phyloP scores from a whole-genome alignment of 2,329 filamentous ascomycete species.

The Aspergillus phoenicis region DNA sequence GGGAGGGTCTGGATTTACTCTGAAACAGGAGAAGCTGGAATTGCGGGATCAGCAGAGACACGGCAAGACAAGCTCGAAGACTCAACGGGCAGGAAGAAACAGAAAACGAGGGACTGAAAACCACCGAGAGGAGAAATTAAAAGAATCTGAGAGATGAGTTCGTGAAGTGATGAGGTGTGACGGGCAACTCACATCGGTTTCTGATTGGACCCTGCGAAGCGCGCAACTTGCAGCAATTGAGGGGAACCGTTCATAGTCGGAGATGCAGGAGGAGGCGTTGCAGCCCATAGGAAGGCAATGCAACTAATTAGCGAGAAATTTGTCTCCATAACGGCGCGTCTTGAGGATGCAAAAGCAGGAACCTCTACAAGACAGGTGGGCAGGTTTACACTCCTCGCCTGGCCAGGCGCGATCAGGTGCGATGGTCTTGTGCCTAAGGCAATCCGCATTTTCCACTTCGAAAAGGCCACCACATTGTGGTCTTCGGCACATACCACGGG shows the following conservation, averaged over 20 bases:
- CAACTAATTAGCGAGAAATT: too few species aligned
- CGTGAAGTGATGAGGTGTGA: constrained; percentile 3
- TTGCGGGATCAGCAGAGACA: neutral
- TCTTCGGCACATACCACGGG: too few species aligned
- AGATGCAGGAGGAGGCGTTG: neutral
- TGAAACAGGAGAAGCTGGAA: neutral
- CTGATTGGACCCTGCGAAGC: constrained; percentile 8
- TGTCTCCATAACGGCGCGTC: too few species aligned
- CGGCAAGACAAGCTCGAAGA: neutral
- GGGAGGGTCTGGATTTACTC: constrained; percentile 2
- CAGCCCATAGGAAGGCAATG: neutral
- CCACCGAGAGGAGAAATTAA: neutral
- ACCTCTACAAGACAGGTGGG: neutral
- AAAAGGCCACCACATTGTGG: neutral
- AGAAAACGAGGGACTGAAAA: constrained; percentile 2
- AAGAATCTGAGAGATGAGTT: constrained; percentile 6
- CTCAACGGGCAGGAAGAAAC: neutral
- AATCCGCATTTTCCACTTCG: neutral
- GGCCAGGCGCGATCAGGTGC: neutral
- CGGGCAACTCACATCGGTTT: neutral
- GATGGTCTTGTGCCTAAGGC: neutral
- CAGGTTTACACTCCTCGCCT: too few species aligned
- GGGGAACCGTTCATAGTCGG: neutral
- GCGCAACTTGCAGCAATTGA: constrained; percentile 6
- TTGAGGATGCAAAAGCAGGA: neutral